Evolutionary conservation across 257 asterid species (phyloP).

Genomic region (Anisodus acutangulus): DNA sequence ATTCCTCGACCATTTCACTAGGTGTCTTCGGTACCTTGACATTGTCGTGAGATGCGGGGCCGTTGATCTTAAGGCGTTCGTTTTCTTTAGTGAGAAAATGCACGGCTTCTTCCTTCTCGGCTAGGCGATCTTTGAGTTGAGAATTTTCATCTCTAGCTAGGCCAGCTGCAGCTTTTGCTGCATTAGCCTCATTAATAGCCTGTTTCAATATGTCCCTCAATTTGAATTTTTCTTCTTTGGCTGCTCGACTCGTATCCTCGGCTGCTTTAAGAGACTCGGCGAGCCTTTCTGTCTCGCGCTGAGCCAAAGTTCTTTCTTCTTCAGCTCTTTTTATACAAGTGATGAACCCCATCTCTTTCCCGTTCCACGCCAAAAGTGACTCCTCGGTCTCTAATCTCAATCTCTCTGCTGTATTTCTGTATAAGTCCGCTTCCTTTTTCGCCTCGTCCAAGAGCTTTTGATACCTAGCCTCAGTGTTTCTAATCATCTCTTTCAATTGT

Average conservation of each 20-base stretch:
- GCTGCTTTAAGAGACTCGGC: slow-evolving; percentile 23
- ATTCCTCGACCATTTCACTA: neutral
- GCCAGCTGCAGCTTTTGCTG: slow-evolving; percentile 37
- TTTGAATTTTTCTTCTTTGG: slow-evolving; percentile 26
- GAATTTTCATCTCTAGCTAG: slow-evolving; percentile 35
- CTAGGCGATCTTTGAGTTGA: slow-evolving; percentile 37
- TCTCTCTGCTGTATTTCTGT: slow-evolving; percentile 60
- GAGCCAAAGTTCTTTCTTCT: slow-evolving; percentile 62
- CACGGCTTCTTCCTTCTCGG: slow-evolving; percentile 33
- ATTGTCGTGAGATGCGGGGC: slow-evolving; percentile 14
- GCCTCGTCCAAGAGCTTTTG: slow-evolving; percentile 55
- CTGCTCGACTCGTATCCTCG: slow-evolving; percentile 25
- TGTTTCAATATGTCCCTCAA: slow-evolving; percentile 54
- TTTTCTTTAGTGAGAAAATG: slow-evolving; percentile 28
- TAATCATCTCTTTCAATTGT: slow-evolving; percentile 47
- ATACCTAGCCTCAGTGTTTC: slow-evolving; percentile 48
- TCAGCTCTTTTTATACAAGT: slow-evolving; percentile 75
- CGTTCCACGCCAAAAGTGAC: slow-evolving; percentile 79
- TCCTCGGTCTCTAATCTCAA: slow-evolving; percentile 87
- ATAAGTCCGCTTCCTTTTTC: slow-evolving; percentile 56
- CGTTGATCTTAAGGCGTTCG: slow-evolving; percentile 11
- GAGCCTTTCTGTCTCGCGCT: slow-evolving; percentile 38
- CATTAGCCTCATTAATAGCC: slow-evolving; percentile 52
- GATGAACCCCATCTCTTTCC: slow-evolving; percentile 80
- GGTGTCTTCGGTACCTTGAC: neutral